Evolutionary conservation across 345 rosid genomes (phyloP).

Genomic region (Cochlearia excelsa): DNA sequence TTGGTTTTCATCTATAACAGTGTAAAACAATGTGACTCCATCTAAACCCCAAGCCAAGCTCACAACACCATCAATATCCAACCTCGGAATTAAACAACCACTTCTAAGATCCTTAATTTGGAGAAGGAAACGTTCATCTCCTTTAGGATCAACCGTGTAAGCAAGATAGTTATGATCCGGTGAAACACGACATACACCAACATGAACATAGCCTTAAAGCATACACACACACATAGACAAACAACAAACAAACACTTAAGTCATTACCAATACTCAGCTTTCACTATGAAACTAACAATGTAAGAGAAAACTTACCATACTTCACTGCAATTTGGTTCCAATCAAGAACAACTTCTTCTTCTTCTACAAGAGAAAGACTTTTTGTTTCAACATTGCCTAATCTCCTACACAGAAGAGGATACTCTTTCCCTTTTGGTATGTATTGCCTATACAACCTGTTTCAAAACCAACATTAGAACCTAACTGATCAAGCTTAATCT

Average conservation of each 20-base stretch:
- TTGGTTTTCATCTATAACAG: conserved; percentile 59
- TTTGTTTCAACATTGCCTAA: conserved; percentile 33
- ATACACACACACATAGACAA: neutral
- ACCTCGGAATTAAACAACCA: conserved; percentile 48
- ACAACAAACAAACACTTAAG: neutral
- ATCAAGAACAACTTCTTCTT: conserved; percentile 78
- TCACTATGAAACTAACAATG: neutral
- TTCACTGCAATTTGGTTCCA: conserved; percentile 86
- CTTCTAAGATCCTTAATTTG: conserved; percentile 72
- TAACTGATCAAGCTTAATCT: conserved; percentile 8
- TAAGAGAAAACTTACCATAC: conserved; percentile 44
- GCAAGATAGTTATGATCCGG: conserved; percentile 84
- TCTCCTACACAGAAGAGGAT: conserved; percentile 75
- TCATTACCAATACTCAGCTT: neutral
- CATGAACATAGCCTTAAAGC: conserved; percentile 71
- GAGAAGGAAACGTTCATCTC: conserved; percentile 66
- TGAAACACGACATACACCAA: conserved; percentile 83
- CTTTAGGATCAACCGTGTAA: conserved; percentile 68
- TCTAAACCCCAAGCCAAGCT: conserved; percentile 93
- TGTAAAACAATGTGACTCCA: conserved; percentile 64
- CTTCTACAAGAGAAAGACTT: conserved; percentile 35
- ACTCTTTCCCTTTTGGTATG: conserved; percentile 79
- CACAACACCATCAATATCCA: conserved; percentile 58
- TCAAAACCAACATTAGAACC: conserved; percentile 6
- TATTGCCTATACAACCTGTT: conserved; percentile 67